Evolutionary conservation across 2,329 filamentous ascomycete species (phyloP).

Genomic region (Huntiella savannae): DNA sequence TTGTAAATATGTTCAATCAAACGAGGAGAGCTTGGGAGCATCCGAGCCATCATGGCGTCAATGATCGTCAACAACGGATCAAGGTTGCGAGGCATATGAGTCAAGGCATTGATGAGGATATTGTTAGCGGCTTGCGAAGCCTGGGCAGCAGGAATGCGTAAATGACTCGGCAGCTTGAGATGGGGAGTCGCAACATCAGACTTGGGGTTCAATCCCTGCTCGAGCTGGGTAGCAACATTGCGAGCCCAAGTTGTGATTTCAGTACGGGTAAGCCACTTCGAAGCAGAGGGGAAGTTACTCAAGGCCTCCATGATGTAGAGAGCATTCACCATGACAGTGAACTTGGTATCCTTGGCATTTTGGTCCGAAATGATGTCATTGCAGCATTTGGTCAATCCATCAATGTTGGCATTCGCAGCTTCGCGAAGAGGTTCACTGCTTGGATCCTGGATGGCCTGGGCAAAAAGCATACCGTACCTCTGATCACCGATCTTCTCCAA

Average conservation of each 20-base stretch:
- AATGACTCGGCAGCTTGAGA: slow-evolving; percentile 48
- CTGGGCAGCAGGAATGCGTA: slow-evolving; percentile 60
- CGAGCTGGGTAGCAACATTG: slow-evolving; percentile 56
- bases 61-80: slow-evolving; percentile 74
- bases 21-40: slow-evolving; percentile 57
- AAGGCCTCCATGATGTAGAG: slow-evolving; percentile 73
- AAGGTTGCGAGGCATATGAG: slow-evolving; percentile 53
- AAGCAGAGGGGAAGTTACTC: slow-evolving; percentile 43
- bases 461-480: slow-evolving; percentile 76
- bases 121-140: slow-evolving; percentile 60
- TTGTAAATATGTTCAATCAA: slow-evolving; percentile 72
- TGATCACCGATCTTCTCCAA: slow-evolving; percentile 64
- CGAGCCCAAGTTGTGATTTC: slow-evolving; percentile 42
- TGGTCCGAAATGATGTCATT: slow-evolving; percentile 39
- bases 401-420: slow-evolving; percentile 52
- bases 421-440: slow-evolving; percentile 59
- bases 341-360: slow-evolving; percentile 45
- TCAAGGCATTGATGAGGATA: slow-evolving; percentile 62
- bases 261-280: slow-evolving; percentile 52
- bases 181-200: slow-evolving; percentile 35
- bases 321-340: slow-evolving; percentile 59
- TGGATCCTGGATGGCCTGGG: slow-evolving; percentile 61
- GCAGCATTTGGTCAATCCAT: slow-evolving; percentile 49
- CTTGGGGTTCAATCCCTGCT: slow-evolving; percentile 25
- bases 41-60: slow-evolving; percentile 63